Evolutionary conservation across 805 yeast species (phyloP), one percentile per base, ranked within the genome.

Genomic region (Saccharomycopsis fibuligera): DNA sequence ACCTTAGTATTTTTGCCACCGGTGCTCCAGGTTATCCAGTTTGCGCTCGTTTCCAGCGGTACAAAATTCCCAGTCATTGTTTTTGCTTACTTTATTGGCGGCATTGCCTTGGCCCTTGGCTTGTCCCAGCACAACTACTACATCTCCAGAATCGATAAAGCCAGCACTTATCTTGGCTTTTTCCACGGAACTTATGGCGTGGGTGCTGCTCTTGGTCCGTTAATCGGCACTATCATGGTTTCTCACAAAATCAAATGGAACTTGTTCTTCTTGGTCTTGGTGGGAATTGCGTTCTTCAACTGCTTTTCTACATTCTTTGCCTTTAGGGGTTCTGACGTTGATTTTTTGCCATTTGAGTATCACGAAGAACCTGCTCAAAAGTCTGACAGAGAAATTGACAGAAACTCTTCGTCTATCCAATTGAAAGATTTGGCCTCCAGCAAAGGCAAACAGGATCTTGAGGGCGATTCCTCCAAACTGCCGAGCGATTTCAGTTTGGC

Each of bases 151-250:
- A 62, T 81, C 41, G 67, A 72, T 42, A 68, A 70, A 35, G 68
- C 75, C 14, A 70, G 80, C 9, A 68, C 67, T 29, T 73, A 72
- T 52, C 61, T 80, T 35, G 81, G 86, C 1, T 63, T 67, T 44
- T 71, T 72, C 56, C 87, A 81, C 61, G 86, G 83, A 0, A 57
- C 65, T 5, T 82, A 81, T 59, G 88, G 88, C 1, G 31, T 76
- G 2, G 87, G 87, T 9, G 87, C 86, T 2, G 72, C 80, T 3
- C 48, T 78, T 2, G 71, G 83, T 2, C 87, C 88, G 2, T 59
- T 80, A 36, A 63, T 79, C 29, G 81, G 79, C 2, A 79, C 84
- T 0, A 63, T 72, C 0, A 68, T 81, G 72, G 70, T 77, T 16
- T 66, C 70, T 39, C 53, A 59, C 0, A 79, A 78, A 2, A 59